These are phyloP conservation scores for Pachyrhizus erosus DNA, from an alignment of 306 rosid species.

Conservation along the genomic window DNA sequence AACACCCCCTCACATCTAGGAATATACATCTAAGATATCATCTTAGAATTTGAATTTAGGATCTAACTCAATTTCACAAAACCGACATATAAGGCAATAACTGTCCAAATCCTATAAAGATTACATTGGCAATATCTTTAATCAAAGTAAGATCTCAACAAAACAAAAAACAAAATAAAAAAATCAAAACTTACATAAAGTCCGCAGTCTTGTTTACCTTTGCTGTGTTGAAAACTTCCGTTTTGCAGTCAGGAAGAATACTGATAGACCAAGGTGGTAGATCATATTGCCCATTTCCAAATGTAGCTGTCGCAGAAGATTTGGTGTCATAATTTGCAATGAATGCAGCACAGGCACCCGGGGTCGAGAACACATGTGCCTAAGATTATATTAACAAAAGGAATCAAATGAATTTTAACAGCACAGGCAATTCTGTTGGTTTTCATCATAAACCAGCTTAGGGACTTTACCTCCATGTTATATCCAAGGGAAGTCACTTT, in stretches of 20 bases:
- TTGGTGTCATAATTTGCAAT: slow-evolving; percentile 71
- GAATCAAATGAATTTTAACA: slow-evolving; percentile 31
- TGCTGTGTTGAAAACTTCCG: slow-evolving; percentile 79
- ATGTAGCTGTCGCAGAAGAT: slow-evolving; percentile 58
- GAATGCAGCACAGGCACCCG: slow-evolving; percentile 81
- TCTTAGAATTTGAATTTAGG: too few relatives aligned
- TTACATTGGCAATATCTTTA: too few relatives aligned
- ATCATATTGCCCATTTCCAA: slow-evolving; percentile 61
- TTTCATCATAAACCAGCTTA: slow-evolving; percentile 33
- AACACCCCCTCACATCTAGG: too few relatives aligned
- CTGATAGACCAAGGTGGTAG: slow-evolving; percentile 93
- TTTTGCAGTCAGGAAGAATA: slow-evolving; percentile 86
- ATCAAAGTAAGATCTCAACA: background rate
- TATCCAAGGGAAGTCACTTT: slow-evolving; percentile 56
- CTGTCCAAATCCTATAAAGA: too few relatives aligned
- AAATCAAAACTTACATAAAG: background rate
- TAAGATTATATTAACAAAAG: slow-evolving; percentile 48
- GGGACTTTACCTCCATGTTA: slow-evolving; percentile 68
- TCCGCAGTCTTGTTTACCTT: slow-evolving; percentile 52
- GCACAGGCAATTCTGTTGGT: background rate
- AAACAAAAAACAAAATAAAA: background rate
- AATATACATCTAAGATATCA: too few relatives aligned
- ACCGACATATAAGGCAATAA: too few relatives aligned
- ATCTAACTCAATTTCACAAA: too few relatives aligned
- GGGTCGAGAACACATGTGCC: slow-evolving; percentile 71